Evolutionary conservation across 257 asterid genomes (phyloP), one percentile per base, ranked within the genome.

Genomic region (Solanum megistacrolobum): DNA sequence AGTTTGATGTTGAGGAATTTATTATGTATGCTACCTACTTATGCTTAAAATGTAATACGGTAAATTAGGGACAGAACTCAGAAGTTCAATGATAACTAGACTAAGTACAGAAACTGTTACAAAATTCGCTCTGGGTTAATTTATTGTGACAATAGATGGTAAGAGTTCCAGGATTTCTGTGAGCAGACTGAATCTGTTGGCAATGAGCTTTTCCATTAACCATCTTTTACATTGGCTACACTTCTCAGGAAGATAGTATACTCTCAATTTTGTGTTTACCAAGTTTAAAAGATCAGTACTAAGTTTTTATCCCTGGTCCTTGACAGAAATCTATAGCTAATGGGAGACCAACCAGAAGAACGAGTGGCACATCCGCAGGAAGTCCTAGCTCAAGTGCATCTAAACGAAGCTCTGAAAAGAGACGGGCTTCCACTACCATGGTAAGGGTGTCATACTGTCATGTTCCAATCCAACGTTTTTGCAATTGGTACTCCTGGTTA

Each of bases 381-480:
- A 90, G 88, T 91, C 88, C 94, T 38, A 89, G 91, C 88, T 89
- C 96, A 86, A 91, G 94, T 92, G 87, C 95, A 84, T 93, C 95
- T 21, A 96, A 92, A 88, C 91, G 98, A 68, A 93, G 94, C 82
- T 89, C 95, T 4, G 96, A 93, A 84, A 95, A 92, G 92, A 92
- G 91, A 87, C 88, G 89, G 89, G 74, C 46, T 75, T 84, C 96
- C 73, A 83, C 98, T 38, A 91, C 95, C 87, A 93, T 91, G 98
- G 98, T 95, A 94, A 91, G 73, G 52, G 75, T 65, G 25, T 41
- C 75, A 65, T 66, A 52, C 58, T 62, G 18, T 39, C 76, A 52
- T 68, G 69, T 71, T 48, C 29, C 68, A 29, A 46, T 82, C 41
- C 20, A 18, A 46, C 20, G 4, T 43, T 29, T 43, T 46, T 21